These are phyloP conservation scores for Turnera subulata DNA, from an alignment of 345 rosid genomes.

Conservation along the genomic window DNA sequence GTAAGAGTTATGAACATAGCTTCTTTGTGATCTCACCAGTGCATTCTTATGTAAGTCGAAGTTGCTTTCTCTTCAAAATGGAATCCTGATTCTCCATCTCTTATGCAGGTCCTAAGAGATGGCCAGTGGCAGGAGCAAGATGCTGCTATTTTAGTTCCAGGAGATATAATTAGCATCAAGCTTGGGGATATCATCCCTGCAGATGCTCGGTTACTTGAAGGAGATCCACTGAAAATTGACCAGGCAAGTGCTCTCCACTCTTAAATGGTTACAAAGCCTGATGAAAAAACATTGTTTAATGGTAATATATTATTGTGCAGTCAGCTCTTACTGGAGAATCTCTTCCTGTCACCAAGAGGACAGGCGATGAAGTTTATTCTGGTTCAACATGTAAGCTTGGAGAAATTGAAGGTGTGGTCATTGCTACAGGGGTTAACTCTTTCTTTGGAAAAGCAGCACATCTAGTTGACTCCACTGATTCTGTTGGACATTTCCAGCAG, in stretches of 20 bases:
- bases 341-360: conserved; percentile 82
- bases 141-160: conserved; percentile 78
- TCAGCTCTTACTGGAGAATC: conserved; percentile 97
- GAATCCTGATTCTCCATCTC: neutral
- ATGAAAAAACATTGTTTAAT: too few relatives aligned
- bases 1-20: too few relatives aligned
- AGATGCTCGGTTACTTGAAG: conserved; percentile 90
- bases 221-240: conserved; percentile 72
- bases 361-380: conserved; percentile 86
- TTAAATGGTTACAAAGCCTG: too few relatives aligned
- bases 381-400: conserved; percentile 97
- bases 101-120: conserved; percentile 59
- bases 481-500: conserved; percentile 78
- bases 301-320: conserved; percentile 31
- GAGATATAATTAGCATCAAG: conserved; percentile 76
- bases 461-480: conserved; percentile 75
- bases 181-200: conserved; percentile 87
- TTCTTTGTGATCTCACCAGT: too few relatives aligned
- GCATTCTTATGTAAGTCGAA: too few relatives aligned
- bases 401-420: conserved; percentile 92
- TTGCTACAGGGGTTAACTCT: conserved; percentile 81
- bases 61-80: neutral
- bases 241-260: conserved; percentile 11
- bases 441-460: conserved; percentile 95
- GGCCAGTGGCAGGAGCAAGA: conserved; percentile 73